Evolutionary conservation across 2,329 filamentous ascomycete genomes (phyloP), one percentile per base, ranked within the genome.

Genomic region (Cladosporium austrohemisphaericum): DNA sequence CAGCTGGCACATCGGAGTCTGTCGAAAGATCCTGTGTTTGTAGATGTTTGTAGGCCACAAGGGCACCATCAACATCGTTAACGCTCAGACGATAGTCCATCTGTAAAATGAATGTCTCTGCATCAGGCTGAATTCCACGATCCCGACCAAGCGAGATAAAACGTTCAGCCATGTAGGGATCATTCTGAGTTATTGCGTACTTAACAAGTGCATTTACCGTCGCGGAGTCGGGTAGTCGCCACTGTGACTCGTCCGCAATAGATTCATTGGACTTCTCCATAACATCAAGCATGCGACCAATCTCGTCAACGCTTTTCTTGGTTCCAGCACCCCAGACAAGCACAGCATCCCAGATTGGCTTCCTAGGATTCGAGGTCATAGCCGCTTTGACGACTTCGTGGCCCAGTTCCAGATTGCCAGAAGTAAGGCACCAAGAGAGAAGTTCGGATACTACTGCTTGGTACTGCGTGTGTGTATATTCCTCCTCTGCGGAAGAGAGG

Each of bases 141-240:
- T 84, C 81, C 36, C 78, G 65, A 2, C 83, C 83, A 9, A 96
- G 69, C 1, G 78, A 70, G 38, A 89, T 75, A 54, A 91, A 86
- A 10, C 88, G 78, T 62, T 91, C 83, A 4, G 87, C 88, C 37
- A 87, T 72, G 57, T 86, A 81, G 0, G 82, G 76, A 58, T 94
- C 84, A 9, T 83, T 75, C 48, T 78, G 77, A n/a, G 80, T 78
- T 55, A 85, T 83, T 8, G 88, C 87, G 50, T 84, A 82, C 46
- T 80, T 77, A 14, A 97, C 76, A 20, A 97, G 75, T 5, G 74
- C 71, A 61, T 97, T 95, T 59, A 97, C 82, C 5, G 86, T 89
- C 3, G 77, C 70, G 5, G 83, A 83, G 48, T 88, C 84, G 0
- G 89, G 81, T 5, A 60, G 50, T 13, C 71, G 69, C 49, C 73